These are phyloP conservation scores for Citrus sp. DNA, from an alignment of 345 rosid genomes.

Conservation along the genomic window DNA sequence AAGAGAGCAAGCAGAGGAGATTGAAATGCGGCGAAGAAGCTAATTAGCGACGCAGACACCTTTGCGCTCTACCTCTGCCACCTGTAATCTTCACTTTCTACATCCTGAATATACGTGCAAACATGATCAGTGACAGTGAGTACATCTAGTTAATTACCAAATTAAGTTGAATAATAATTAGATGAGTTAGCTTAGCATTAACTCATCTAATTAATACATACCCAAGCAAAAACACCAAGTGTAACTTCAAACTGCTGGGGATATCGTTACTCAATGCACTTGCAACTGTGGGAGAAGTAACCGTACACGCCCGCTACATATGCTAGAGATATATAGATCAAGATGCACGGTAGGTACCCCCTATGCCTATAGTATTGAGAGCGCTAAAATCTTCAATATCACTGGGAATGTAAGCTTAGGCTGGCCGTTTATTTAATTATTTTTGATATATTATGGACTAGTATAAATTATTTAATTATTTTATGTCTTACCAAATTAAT, in stretches of 20 bases:
- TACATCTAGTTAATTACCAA: too few relatives aligned
- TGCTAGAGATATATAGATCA: constrained; percentile 37
- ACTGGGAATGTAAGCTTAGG: not conserved
- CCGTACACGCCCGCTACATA: not conserved
- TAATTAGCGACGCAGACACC: constrained; percentile 30
- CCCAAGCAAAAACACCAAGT: constrained; percentile 39
- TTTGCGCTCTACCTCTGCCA: constrained; percentile 36
- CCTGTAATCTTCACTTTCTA: constrained; percentile 35
- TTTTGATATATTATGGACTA: too few relatives aligned
- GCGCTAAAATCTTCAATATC: not conserved
- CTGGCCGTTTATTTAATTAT: too few relatives aligned
- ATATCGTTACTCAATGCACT: constrained; percentile 41
- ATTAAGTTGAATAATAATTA: too few relatives aligned
- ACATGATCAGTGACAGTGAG: too few relatives aligned
- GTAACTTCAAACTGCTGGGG: constrained; percentile 36
- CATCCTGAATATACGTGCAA: constrained; percentile 24
- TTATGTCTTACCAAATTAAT: too few relatives aligned
- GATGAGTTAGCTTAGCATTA: too few relatives aligned
- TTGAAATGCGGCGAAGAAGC: constrained; percentile 44
- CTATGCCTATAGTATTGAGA: not conserved
- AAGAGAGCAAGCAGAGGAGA: constrained; percentile 36
- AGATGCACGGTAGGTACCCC: constrained; percentile 36
- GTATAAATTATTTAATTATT: too few relatives aligned
- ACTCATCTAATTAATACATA: not conserved
- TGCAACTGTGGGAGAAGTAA: constrained; percentile 40